Conservation (phyloP, 2,329 filamentous ascomycete genomes). For the Periconia sp. region DNA sequence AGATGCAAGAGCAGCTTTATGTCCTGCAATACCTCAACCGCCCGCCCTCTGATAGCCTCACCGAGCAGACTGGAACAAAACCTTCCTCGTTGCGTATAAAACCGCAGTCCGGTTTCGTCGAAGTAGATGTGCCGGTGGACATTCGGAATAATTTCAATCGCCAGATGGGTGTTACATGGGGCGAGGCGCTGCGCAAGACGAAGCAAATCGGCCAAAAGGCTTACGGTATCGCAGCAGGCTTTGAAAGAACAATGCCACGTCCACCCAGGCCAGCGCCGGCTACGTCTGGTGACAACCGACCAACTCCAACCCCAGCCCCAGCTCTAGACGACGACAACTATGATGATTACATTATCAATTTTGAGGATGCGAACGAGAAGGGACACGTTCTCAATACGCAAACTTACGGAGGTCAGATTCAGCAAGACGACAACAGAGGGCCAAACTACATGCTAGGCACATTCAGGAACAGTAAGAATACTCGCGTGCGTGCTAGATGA, state of each 20-base stretch:
- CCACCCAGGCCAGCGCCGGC: conserved; percentile 25
- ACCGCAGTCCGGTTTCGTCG: conserved; percentile 76
- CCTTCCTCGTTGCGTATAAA: conserved; percentile 82
- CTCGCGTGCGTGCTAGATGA: neutral
- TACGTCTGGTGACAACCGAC: conserved; percentile 7
- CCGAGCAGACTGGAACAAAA: conserved; percentile 52
- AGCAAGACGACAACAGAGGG: conserved; percentile 68
- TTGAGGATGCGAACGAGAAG: conserved; percentile 67
- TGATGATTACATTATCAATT: conserved; percentile 53
- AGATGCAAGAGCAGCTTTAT: conserved; percentile 61
- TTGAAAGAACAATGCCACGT: conserved; percentile 40
- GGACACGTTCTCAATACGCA: conserved; percentile 76
- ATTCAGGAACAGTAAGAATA: conserved; percentile 73
- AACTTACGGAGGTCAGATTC: conserved; percentile 81
- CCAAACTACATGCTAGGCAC: conserved; percentile 84
- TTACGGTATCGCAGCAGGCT: conserved; percentile 51
- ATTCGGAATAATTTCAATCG: conserved; percentile 77
- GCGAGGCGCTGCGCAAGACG: conserved; percentile 66
- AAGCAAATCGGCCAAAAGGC: conserved; percentile 47
- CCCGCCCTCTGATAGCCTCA: conserved; percentile 64
- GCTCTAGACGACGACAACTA: conserved; percentile 67
- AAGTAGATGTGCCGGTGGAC: conserved; percentile 84
- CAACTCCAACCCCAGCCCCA: conserved; percentile 19
- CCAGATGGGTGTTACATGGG: conserved; percentile 80
- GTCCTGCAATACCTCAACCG: conserved; percentile 90